Evolutionary conservation across 2,329 filamentous ascomycete species (phyloP).

Genomic region (Trichophaea hybrida): DNA sequence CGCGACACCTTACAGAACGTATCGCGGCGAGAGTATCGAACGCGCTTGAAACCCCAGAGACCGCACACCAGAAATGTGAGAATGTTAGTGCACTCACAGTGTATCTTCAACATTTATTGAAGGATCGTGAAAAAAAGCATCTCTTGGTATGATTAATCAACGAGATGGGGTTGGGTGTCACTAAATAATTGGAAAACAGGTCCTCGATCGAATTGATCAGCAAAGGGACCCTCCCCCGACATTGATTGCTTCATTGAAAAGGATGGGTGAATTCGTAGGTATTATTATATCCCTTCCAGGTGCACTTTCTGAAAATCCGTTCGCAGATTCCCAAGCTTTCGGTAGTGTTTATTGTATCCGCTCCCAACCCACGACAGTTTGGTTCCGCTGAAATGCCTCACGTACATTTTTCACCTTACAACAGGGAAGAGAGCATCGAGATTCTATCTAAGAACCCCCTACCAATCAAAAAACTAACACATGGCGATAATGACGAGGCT

Average conservation of each 20-base stretch:
- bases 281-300: not conserved
- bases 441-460: conserved; percentile 51
- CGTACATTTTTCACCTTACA: conserved; percentile 72
- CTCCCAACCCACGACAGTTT: conserved; percentile 54
- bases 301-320: not conserved
- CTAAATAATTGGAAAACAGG: conserved; percentile 35
- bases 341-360: conserved; percentile 61
- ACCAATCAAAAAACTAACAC: conserved; percentile 34
- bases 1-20: conserved; percentile 61
- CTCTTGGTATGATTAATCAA: conserved; percentile 22
- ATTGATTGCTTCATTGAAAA: conserved; percentile 63
- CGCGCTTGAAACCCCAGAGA: conserved; percentile 35
- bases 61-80: conserved; percentile 51
- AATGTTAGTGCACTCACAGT: conserved; percentile 56
- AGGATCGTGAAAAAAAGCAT: conserved; percentile 27
- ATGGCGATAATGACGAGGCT: conserved; percentile 29
- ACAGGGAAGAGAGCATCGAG: conserved; percentile 59
- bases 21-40: conserved; percentile 46
- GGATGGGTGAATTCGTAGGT: conserved; percentile 64
- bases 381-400: conserved; percentile 57
- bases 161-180: not conserved
- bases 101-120: conserved; percentile 21
- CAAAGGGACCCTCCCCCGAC: conserved; percentile 69
- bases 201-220: conserved; percentile 75
- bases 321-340: conserved; percentile 62